Percentiles rank a stretch among this genome's conserved stretches.
Evolutionary conservation across 1,284 basidiomycete species (phyloP).

Genomic region (Cerioporus squamosus): DNA sequence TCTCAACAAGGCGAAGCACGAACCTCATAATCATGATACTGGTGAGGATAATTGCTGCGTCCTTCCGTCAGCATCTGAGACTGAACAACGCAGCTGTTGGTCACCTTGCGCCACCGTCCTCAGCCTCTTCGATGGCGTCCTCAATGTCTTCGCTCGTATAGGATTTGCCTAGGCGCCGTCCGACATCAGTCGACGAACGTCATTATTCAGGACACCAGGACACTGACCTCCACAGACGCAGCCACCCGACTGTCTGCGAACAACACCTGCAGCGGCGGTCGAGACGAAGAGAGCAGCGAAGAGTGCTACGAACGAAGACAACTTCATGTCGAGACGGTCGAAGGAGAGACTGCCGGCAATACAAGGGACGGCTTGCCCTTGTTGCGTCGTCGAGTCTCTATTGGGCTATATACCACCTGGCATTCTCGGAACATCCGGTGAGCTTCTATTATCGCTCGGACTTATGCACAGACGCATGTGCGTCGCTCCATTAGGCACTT

Average conservation of each 20-base stretch:
- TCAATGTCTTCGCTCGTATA: slow-evolving; percentile 26
- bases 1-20: not conserved
- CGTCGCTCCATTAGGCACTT: no score
- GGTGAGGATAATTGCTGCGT: slow-evolving; percentile 32
- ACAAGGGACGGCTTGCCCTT: no score
- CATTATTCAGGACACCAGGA: not conserved
- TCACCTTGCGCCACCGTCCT: slow-evolving; percentile 24
- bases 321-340: slow-evolving; percentile 18
- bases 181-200: no score
- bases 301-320: slow-evolving; percentile 18
- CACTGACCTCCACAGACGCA: slow-evolving; percentile 30
- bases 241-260: slow-evolving; percentile 25
- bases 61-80: no score
- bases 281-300: slow-evolving; percentile 19
- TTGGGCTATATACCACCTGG: no score
- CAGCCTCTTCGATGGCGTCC: slow-evolving; percentile 14
- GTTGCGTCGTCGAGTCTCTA: no score
- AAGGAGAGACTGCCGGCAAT: no score
- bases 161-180: not conserved
- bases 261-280: slow-evolving; percentile 19
- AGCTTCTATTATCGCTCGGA: no score
- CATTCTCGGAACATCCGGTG: no score
- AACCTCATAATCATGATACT: slow-evolving; percentile 34
- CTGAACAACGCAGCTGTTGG: not conserved
- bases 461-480: no score